These are phyloP conservation scores for Exophiala calicioides DNA, from an alignment of 2,329 filamentous ascomycete genomes.

Conservation along the genomic window DNA sequence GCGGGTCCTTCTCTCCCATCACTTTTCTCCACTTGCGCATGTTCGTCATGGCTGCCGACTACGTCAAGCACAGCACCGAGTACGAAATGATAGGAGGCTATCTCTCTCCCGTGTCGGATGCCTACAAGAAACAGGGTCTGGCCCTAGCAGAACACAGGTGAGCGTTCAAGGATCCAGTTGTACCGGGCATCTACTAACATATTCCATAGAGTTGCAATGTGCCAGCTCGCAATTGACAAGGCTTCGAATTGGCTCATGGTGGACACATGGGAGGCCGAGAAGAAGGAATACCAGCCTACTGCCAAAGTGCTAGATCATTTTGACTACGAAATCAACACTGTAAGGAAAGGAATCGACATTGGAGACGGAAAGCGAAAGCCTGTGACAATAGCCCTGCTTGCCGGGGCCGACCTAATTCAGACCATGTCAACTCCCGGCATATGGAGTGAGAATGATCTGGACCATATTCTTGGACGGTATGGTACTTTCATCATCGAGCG, in stretches of 20 bases:
- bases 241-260: conserved; percentile 81
- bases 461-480: conserved; percentile 82
- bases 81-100: conserved; percentile 89
- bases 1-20: conserved; percentile 69
- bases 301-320: conserved; percentile 90
- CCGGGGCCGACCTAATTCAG: conserved; percentile 73
- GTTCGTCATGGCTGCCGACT: conserved; percentile 85
- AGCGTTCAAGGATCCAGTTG: conserved; percentile 28
- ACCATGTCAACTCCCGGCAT: conserved; percentile 72
- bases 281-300: conserved; percentile 83
- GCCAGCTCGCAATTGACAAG: conserved; percentile 73
- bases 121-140: conserved; percentile 78
- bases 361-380: conserved; percentile 66
- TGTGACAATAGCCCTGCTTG: conserved; percentile 76
- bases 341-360: conserved; percentile 71
- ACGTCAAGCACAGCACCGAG: conserved; percentile 70
- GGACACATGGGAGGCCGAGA: conserved; percentile 84
- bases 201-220: conserved; percentile 71
- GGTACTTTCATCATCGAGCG: conserved; percentile 87
- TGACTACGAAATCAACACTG: conserved; percentile 81
- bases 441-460: conserved; percentile 81
- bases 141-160: conserved; percentile 70
- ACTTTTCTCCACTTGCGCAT: conserved; percentile 79
- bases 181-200: no score
- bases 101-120: conserved; percentile 73